phyloP scores from a whole-genome alignment of 164 flowering plant species.

The Aristolochia fimbriata region DNA sequence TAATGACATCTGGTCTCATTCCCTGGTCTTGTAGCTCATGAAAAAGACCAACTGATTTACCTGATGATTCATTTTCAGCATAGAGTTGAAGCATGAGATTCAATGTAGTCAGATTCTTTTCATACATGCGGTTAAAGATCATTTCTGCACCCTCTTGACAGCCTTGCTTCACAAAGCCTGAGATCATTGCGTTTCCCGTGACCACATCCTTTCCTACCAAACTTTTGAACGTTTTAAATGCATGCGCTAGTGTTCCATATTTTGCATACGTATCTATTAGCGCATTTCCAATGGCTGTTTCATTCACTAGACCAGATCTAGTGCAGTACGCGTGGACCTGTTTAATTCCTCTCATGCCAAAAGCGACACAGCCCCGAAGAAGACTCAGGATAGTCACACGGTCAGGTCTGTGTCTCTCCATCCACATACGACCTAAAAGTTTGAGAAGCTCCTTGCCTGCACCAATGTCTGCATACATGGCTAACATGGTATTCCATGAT shows the following conservation, averaged over 20 bases:
- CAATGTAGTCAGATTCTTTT: slow-evolving; percentile 60
- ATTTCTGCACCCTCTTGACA: slow-evolving; percentile 29
- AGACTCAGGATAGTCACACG: slow-evolving; percentile 45
- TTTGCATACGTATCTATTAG: slow-evolving; percentile 73
- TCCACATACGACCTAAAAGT: slow-evolving; percentile 36
- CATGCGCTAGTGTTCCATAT: slow-evolving; percentile 50
- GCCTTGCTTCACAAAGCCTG: slow-evolving; percentile 34
- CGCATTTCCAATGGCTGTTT: slow-evolving; percentile 47
- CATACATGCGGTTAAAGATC: slow-evolving; percentile 35
- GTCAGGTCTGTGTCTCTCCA: slow-evolving; percentile 49
- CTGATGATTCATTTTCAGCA: slow-evolving; percentile 41
- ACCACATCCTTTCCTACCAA: slow-evolving; percentile 39
- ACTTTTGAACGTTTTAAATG: slow-evolving; percentile 41
- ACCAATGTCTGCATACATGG: slow-evolving; percentile 32
- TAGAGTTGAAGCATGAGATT: slow-evolving; percentile 62
- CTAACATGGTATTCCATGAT: slow-evolving; percentile 82
- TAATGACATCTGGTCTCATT: slow-evolving; percentile 55
- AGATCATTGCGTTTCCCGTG: slow-evolving; percentile 47
- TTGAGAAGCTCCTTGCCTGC: slow-evolving; percentile 17
- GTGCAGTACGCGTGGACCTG: slow-evolving; percentile 53
- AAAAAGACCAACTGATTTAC: slow-evolving; percentile 42
- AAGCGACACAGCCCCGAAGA: slow-evolving; percentile 25
- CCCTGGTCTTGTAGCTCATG: slow-evolving; percentile 42
- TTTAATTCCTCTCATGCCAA: slow-evolving; percentile 30
- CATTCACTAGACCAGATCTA: slow-evolving; percentile 23